phyloP scores from a whole-genome alignment of 192 early-diverging fungal species.

The Diversispora eburnea region DNA sequence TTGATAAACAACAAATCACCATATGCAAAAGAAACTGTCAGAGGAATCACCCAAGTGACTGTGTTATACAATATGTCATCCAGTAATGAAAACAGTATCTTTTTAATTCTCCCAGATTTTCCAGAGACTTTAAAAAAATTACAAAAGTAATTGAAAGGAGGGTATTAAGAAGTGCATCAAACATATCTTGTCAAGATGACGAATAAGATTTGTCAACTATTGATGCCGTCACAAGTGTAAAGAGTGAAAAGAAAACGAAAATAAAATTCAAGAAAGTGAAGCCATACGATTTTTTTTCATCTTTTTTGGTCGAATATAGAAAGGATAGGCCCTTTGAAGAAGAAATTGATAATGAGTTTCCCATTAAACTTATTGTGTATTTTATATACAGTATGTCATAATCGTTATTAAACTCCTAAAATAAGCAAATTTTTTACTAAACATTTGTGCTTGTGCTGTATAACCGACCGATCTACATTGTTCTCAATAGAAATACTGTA shows the following conservation, averaged over 20 bases:
- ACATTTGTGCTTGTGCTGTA: no score
- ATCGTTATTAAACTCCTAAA: no score
- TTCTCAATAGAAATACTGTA: no score
- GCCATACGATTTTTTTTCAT: no score
- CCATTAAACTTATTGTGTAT: no score
- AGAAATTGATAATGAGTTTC: no score
- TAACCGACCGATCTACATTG: no score
- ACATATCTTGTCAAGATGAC: neutral
- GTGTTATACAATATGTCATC: conserved; percentile 26
- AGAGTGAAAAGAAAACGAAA: neutral
- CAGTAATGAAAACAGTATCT: conserved; percentile 12
- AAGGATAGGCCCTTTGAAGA: no score
- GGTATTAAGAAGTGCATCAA: conserved; percentile 15
- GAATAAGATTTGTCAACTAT: conserved; percentile 3
- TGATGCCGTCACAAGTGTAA: neutral
- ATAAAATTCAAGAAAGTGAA: no score
- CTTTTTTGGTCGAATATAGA: no score
- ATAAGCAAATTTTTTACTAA: no score
- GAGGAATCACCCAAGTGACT: conserved; percentile 20
- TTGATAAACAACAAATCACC: conserved; percentile 1
- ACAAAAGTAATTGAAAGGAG: conserved; percentile 18
- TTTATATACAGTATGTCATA: no score
- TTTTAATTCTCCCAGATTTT: neutral
- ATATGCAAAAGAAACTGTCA: conserved; percentile 14
- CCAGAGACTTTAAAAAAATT: conserved; percentile 2